These are phyloP conservation scores for Mucor lusitanicus DNA, from an alignment of 371 early-diverging fungal species.

Conservation along the genomic window DNA sequence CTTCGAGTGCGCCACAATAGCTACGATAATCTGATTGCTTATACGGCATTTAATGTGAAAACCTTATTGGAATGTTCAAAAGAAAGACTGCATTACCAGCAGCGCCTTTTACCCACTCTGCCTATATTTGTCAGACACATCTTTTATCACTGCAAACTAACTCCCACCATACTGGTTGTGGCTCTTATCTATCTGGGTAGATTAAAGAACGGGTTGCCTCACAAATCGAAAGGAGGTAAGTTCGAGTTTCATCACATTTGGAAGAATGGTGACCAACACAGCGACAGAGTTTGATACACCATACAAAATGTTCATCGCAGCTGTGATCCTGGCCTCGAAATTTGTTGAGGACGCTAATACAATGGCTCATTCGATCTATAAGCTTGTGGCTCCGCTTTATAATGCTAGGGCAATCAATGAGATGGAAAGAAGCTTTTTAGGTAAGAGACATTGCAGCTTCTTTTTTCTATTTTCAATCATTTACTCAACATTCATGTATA, in stretches of 20 bases:
- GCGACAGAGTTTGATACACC: constrained; percentile 69
- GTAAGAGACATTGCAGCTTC: constrained; percentile 4
- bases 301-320: constrained; percentile 71
- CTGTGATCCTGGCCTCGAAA: constrained; percentile 71
- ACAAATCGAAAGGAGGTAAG: constrained; percentile 59
- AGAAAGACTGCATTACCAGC: constrained; percentile 30
- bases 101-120: constrained; percentile 33
- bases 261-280: background rate
- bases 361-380: constrained; percentile 31
- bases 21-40: constrained; percentile 32
- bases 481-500: background rate
- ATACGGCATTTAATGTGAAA: constrained; percentile 29
- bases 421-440: constrained; percentile 53
- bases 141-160: constrained; percentile 36
- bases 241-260: background rate
- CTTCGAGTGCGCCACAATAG: constrained; percentile 5
- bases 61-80: constrained; percentile 34
- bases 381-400: constrained; percentile 49
- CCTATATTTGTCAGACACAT: constrained; percentile 38
- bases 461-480: background rate
- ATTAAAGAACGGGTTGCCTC: constrained; percentile 58
- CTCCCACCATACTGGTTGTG: constrained; percentile 54
- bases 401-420: constrained; percentile 55
- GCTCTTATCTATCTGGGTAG: constrained; percentile 72
- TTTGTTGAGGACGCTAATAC: constrained; percentile 61